Percentiles rank a stretch among this genome's conserved stretches.
Conservation (phyloP, 139 green algal species). For the Tetradesmus obliquus region DNA sequence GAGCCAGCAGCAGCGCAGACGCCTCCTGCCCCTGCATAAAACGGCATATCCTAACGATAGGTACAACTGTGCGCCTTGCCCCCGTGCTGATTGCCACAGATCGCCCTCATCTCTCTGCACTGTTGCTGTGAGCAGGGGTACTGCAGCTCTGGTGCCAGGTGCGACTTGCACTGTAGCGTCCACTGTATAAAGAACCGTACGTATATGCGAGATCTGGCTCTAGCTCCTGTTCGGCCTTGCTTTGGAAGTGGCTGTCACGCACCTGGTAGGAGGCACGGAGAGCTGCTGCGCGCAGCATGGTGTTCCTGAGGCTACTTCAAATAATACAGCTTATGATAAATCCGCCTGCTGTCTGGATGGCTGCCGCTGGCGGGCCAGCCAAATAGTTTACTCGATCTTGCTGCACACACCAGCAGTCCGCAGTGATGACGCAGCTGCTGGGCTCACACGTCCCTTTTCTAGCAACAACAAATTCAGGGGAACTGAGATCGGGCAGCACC, state of each 20-base stretch:
- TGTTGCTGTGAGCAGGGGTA: background rate
- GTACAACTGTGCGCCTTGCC: background rate
- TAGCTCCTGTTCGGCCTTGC: background rate
- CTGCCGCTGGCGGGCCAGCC: background rate
- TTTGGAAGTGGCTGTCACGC: background rate
- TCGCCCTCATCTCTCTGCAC: background rate
- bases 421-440: background rate
- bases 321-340: background rate
- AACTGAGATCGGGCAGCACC: background rate
- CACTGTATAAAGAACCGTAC: background rate
- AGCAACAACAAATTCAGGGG: background rate
- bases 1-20: constrained; percentile 7
- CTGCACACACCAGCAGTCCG: background rate
- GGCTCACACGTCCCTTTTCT: background rate
- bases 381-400: background rate
- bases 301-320: background rate
- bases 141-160: background rate
- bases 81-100: background rate
- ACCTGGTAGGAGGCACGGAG: constrained; percentile 33
- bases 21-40: constrained; percentile 34
- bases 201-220: background rate
- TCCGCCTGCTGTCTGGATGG: background rate
- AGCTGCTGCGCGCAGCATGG: constrained; percentile 41
- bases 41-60: background rate
- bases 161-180: background rate